phyloP scores from a whole-genome alignment of 139 green algal genomes.

The Chlamydomonas sphaeroides region DNA sequence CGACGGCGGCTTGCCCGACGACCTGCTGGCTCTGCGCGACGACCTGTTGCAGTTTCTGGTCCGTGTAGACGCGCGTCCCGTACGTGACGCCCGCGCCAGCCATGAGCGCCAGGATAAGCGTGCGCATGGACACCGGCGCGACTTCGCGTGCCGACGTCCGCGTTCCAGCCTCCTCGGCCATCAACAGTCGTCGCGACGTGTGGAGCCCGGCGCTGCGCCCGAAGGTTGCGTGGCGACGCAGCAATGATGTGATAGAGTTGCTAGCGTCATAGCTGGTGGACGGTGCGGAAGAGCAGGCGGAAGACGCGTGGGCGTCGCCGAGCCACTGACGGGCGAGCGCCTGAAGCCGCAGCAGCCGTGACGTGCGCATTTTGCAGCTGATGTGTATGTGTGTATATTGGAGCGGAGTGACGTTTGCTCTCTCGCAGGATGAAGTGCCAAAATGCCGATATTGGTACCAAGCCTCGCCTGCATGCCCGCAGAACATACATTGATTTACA shows the following conservation, averaged over 20 bases:
- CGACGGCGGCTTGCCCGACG: conserved; percentile 87
- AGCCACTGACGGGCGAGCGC: conserved; percentile 11
- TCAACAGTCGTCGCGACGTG: not conserved
- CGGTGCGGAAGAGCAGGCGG: not conserved
- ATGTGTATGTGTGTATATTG: not conserved
- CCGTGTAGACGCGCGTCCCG: conserved; percentile 42
- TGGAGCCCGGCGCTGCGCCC: not conserved
- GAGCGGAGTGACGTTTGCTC: not conserved
- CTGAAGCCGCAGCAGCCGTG: not conserved
- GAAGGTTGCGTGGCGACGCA: no score
- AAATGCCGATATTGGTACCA: no score
- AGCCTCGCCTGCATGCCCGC: no score
- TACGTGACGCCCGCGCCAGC: conserved; percentile 47
- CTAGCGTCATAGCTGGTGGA: no score
- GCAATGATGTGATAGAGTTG: not conserved
- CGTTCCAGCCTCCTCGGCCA: not conserved
- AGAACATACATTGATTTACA: no score
- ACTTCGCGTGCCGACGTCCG: not conserved
- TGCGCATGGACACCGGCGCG: conserved; percentile 40
- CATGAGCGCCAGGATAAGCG: conserved; percentile 45
- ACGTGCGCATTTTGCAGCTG: not conserved
- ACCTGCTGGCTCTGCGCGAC: conserved; percentile 60
- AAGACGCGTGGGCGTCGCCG: not conserved
- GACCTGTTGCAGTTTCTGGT: conserved; percentile 57
- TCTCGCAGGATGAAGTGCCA: no score